These are phyloP conservation scores for Thielaviopsis populi DNA, from an alignment of 2,329 filamentous ascomycete species.

Conservation along the genomic window DNA sequence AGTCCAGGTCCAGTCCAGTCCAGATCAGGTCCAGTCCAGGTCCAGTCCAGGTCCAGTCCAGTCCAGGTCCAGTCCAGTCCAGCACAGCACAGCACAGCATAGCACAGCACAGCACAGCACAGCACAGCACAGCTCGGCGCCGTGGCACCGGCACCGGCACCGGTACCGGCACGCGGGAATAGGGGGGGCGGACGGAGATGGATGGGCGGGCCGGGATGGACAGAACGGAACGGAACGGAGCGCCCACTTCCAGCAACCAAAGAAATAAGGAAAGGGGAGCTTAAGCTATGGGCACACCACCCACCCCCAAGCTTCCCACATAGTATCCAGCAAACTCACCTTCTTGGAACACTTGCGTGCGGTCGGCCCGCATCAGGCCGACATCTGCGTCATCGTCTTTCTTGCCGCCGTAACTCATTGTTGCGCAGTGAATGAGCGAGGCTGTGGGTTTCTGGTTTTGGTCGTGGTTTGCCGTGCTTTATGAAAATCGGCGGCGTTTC, in stretches of 20 bases:
- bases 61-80: no score
- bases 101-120: no score
- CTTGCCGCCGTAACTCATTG: slow-evolving; percentile 94
- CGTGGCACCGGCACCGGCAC: no score
- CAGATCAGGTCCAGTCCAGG: no score
- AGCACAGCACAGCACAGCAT: no score
- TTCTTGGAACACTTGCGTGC: slow-evolving; percentile 97
- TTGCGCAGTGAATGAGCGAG: slow-evolving; percentile 28
- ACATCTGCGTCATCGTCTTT: slow-evolving; percentile 96
- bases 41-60: no score
- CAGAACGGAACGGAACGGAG: no score
- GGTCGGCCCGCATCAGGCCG: slow-evolving; percentile 90
- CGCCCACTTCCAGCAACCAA: background rate
- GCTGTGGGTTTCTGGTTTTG: slow-evolving; percentile 7
- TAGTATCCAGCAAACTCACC: slow-evolving; percentile 40
- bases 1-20: no score
- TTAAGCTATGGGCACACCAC: slow-evolving; percentile 7
- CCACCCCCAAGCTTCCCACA: background rate
- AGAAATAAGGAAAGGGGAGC: slow-evolving; percentile 1
- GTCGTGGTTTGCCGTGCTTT: background rate
- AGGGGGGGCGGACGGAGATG: no score
- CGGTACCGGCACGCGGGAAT: no score
- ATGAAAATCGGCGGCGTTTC: slow-evolving; percentile 8
- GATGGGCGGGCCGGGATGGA: no score
- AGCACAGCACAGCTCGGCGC: no score